A percentile compares a stretch with the other conserved stretches of the same genome.
Evolutionary conservation across 345 rosid genomes (phyloP).

Genomic region (Populus alba): DNA sequence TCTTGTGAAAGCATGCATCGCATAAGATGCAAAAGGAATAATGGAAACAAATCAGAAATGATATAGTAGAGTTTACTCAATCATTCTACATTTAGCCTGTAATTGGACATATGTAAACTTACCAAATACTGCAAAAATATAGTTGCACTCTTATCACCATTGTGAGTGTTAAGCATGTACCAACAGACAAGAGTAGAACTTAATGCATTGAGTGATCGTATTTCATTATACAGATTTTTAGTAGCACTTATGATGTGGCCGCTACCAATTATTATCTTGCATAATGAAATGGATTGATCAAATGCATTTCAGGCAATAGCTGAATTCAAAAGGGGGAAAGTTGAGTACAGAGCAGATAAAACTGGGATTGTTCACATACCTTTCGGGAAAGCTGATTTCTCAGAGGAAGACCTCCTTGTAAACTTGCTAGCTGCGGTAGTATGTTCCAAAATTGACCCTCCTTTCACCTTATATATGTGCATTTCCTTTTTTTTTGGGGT

Average conservation of each 20-base stretch:
- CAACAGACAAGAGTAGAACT: neutral
- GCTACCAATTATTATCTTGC: neutral
- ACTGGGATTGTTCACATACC: constrained; percentile 97
- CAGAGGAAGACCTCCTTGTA: constrained; percentile 72
- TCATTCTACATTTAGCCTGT: neutral
- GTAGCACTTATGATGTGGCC: neutral
- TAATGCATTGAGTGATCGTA: no score
- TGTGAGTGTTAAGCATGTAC: neutral
- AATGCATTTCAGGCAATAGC: constrained; percentile 70
- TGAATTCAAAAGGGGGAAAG: constrained; percentile 94
- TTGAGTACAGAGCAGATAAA: constrained; percentile 92
- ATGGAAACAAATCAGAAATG: neutral
- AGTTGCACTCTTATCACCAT: neutral
- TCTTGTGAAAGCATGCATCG: neutral
- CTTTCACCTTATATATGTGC: neutral
- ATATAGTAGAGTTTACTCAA: neutral
- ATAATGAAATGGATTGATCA: neutral
- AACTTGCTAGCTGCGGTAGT: constrained; percentile 85
- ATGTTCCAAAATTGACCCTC: constrained; percentile 18
- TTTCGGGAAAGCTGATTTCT: constrained; percentile 72
- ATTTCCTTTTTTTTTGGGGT: neutral
- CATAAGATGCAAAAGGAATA: neutral
- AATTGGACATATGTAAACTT: neutral
- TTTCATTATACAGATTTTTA: neutral
- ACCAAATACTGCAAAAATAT: neutral